Base-by-base conservation (phyloP, 768 basidiomycete species). In the Guyanaporus albipodus region DNA sequence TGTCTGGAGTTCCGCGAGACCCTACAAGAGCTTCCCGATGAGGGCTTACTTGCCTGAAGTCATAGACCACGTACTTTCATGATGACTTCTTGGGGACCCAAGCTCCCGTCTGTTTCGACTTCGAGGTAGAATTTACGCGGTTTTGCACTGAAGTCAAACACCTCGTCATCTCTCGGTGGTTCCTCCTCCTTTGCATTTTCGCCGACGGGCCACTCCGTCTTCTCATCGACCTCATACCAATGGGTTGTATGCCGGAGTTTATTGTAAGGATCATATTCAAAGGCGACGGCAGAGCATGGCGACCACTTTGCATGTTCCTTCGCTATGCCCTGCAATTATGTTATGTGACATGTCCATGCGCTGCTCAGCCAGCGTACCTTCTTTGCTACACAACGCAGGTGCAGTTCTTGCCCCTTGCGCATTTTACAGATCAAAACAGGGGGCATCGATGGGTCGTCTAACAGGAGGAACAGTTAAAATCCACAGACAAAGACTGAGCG, bases 281-380 rank as follows among this genome's bases (percentile, higher is more conserved):
- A 98, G 8, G 85, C 82, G 15, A 99, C 85, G 8, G 96, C 92
- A 2, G 92, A 88, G 50, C 93, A 89, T 11, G 96, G 95, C 0
- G 92, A 95, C 91, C 95, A 99, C 70, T 99, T 99, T 11, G 96
- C 93, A 62, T 99, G 96, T 64, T 96, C 92, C 73, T 97, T 97
- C 4, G 95, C 92, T 49, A 96, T 85, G 33, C 95, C 95, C 95
- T 97, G 59, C n/a, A 28, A 35, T 18, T 18, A 12, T 26, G 19
- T 18, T 43, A 33, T 37, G 48, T 46, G 19, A 29, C 37, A 28
- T 24, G 42, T 23, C 24, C 26, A 19, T 6, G 18, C 15, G 27
- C 17, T 53, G 22, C 42, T 35, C 35, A 27, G 47, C 18, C 24
- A 9, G 53, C 72, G n/a, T 43, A 90, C 94, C 81, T 96, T 97